Evolutionary conservation across 208 protist genomes (phyloP).

Genomic region (Crithidia bombi): DNA sequence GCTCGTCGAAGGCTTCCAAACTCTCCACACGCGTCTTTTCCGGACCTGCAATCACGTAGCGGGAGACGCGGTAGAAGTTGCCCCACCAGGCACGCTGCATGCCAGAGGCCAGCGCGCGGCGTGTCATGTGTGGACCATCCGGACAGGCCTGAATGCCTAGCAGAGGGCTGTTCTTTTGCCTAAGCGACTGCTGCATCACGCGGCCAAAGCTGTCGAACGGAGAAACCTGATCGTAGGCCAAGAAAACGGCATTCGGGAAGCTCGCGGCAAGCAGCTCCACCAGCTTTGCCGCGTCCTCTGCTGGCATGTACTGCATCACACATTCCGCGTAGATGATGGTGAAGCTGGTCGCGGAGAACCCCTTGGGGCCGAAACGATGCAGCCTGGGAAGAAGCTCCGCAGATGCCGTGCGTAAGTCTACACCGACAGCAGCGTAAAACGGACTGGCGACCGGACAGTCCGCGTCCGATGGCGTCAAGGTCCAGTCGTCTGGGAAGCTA

Average conservation of each 20-base stretch:
- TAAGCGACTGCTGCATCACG: constrained; percentile 74
- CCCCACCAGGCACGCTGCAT: constrained; percentile 67
- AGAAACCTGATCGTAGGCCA: constrained; percentile 86
- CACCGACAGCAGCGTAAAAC: constrained; percentile 69
- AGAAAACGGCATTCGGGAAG: constrained; percentile 69
- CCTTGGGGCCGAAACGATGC: constrained; percentile 22
- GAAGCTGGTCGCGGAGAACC: constrained; percentile 45
- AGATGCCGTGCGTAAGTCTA: constrained; percentile 65
- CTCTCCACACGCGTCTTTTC: constrained; percentile 67
- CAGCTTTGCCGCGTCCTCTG: constrained; percentile 51
- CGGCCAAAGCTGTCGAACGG: constrained; percentile 84
- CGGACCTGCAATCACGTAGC: constrained; percentile 46
- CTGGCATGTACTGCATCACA: constrained; percentile 92
- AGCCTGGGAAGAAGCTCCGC: constrained; percentile 43
- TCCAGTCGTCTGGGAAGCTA: constrained; percentile 53
- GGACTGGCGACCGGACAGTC: constrained; percentile 32
- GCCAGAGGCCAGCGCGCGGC: constrained; percentile 53
- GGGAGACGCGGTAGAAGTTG: constrained; percentile 83
- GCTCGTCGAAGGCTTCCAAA: constrained; percentile 88
- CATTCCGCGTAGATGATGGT: constrained; percentile 92
- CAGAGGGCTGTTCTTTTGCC: constrained; percentile 74
- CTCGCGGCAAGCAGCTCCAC: constrained; percentile 48
- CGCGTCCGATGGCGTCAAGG: constrained; percentile 19
- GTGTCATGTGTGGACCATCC: constrained; percentile 49
- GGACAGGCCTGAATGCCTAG: constrained; percentile 60